phyloP scores from a whole-genome alignment of 106 monocot genomes.

The Triglochin maritima region DNA sequence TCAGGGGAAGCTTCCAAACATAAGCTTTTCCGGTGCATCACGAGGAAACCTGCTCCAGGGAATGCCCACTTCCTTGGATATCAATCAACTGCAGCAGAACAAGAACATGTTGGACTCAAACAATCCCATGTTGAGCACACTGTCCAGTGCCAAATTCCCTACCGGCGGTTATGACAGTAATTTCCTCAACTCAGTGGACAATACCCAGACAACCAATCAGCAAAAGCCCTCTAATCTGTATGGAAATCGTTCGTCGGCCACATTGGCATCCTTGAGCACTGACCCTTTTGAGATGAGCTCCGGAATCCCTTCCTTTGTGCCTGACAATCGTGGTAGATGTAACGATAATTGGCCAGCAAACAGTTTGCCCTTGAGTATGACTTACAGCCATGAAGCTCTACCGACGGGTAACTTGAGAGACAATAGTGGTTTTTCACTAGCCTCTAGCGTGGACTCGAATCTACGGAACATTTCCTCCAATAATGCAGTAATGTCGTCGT shows the following conservation, averaged over 20 bases:
- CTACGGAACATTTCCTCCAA: background rate
- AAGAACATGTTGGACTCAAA: constrained; percentile 28
- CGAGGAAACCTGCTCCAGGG: constrained; percentile 33
- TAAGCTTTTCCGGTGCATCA: constrained; percentile 25
- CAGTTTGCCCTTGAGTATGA: background rate
- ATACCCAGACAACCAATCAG: constrained; percentile 16
- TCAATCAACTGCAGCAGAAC: constrained; percentile 29
- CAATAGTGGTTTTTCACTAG: background rate
- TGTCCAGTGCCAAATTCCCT: constrained; percentile 19
- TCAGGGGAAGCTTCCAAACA: constrained; percentile 29
- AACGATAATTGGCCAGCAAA: constrained; percentile 26
- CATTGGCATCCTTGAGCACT: constrained; percentile 8
- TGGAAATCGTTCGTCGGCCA: constrained; percentile 19
- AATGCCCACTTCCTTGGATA: constrained; percentile 28
- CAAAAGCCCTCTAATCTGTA: constrained; percentile 16
- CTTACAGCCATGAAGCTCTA: constrained; percentile 1
- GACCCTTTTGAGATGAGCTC: constrained; percentile 27
- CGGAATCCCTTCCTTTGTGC: constrained; percentile 23
- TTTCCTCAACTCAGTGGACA: constrained; percentile 27
- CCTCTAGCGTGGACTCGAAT: background rate
- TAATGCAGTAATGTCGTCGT: background rate
- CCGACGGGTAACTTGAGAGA: constrained; percentile 2
- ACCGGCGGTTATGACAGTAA: constrained; percentile 5
- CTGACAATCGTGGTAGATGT: constrained; percentile 27
- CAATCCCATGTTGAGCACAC: constrained; percentile 12